These are phyloP conservation scores for Rhizopogon vinicolor DNA, from an alignment of 768 basidiomycete species.

Conservation along the genomic window DNA sequence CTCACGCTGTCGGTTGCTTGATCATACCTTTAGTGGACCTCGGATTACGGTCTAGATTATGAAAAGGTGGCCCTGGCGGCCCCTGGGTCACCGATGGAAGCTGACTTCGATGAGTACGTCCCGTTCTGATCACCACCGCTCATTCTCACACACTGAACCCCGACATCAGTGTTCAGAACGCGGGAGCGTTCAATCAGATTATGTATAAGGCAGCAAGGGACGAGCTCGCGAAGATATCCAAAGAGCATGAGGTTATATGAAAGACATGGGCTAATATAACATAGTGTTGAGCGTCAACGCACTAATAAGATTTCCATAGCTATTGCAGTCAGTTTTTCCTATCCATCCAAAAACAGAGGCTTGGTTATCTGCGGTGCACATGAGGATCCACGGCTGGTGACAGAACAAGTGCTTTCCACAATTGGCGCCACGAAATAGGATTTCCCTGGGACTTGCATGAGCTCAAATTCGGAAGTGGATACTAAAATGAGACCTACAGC, in stretches of 20 bases:
- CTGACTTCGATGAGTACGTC: neutral
- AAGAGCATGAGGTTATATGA: neutral
- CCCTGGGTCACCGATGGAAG: neutral
- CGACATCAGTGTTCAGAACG: neutral
- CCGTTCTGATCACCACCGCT: neutral
- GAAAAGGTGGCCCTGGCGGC: neutral
- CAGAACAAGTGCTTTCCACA: conserved; percentile 64
- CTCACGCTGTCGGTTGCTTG: neutral
- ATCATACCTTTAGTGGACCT: neutral
- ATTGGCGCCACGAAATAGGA: conserved; percentile 72
- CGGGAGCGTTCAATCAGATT: neutral
- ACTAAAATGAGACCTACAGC: conserved; percentile 38
- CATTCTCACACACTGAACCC: neutral
- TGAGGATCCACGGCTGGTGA: conserved; percentile 51
- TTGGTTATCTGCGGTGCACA: conserved; percentile 33
- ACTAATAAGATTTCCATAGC: neutral
- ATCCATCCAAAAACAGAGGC: neutral
- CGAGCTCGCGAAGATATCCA: neutral
- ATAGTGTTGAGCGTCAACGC: neutral
- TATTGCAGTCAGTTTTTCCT: neutral
- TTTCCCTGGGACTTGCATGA: conserved; percentile 47
- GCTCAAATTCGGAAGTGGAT: neutral
- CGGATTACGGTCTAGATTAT: neutral
- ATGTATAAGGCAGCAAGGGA: neutral
- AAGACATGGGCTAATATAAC: neutral